Evolutionary conservation across 805 yeast species (phyloP).

Genomic region (Naumovozyma castellii): DNA sequence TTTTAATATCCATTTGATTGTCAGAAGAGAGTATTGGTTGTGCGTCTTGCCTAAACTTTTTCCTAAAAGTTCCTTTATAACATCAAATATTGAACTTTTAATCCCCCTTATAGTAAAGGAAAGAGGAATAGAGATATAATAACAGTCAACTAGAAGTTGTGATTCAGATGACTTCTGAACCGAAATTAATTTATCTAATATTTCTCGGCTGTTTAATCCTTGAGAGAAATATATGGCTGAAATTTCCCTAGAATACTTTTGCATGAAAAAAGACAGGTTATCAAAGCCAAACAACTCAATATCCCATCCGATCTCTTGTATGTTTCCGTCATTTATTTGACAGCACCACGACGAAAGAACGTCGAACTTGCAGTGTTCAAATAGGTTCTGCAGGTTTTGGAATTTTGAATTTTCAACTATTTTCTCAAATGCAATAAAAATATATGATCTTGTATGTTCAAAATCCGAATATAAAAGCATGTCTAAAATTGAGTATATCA

Average conservation of each 20-base stretch:
- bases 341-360: slow-evolving; percentile 15
- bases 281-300: slow-evolving; percentile 15
- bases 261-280: slow-evolving; percentile 8
- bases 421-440: slow-evolving; percentile 5
- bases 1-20: slow-evolving; percentile 8
- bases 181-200: slow-evolving; percentile 7
- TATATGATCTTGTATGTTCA: slow-evolving; percentile 17
- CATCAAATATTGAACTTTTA: slow-evolving; percentile 7
- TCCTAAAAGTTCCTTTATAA: slow-evolving; percentile 7
- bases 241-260: slow-evolving; percentile 12
- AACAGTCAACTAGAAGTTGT: slow-evolving; percentile 9
- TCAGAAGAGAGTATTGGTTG: slow-evolving; percentile 1
- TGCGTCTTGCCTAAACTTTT: slow-evolving; percentile 3
- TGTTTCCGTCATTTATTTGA: neutral
- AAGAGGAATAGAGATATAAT: slow-evolving; percentile 13
- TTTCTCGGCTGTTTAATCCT: slow-evolving; percentile 2
- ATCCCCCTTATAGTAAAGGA: slow-evolving; percentile 11
- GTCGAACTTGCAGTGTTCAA: slow-evolving; percentile 18
- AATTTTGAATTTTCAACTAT: slow-evolving; percentile 5
- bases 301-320: slow-evolving; percentile 10
- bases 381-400: slow-evolving; percentile 7
- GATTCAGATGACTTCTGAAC: slow-evolving; percentile 5
- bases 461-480: slow-evolving; percentile 6
- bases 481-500: slow-evolving; percentile 11
- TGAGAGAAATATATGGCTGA: slow-evolving; percentile 15